Percentiles rank a stretch among this genome's conserved stretches.
Conservation (phyloP, 2,329 filamentous ascomycete species). For the Colletotrichum sp. region DNA sequence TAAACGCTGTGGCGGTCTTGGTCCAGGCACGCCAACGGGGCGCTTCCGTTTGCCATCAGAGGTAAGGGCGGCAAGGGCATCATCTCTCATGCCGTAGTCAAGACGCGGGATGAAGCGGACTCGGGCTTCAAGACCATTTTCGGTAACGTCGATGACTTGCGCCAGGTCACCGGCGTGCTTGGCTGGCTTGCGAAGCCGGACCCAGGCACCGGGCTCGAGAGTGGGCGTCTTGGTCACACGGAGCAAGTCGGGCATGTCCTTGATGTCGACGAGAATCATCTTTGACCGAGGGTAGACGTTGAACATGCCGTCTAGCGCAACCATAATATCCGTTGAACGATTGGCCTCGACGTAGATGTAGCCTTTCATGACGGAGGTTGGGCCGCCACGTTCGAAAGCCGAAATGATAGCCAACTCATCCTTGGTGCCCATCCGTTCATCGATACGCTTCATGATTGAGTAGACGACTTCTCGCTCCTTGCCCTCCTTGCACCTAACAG, state of each 20-base stretch:
- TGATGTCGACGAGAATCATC: slow-evolving; percentile 88
- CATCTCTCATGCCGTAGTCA: slow-evolving; percentile 89
- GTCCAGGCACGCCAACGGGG: slow-evolving; percentile 58
- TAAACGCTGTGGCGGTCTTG: slow-evolving; percentile 83
- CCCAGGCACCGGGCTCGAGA: slow-evolving; percentile 88
- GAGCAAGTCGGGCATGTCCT: slow-evolving; percentile 97
- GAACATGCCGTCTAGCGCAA: slow-evolving; percentile 81
- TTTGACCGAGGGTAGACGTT: slow-evolving; percentile 90
- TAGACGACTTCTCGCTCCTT: slow-evolving; percentile 94
- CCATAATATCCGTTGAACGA: slow-evolving; percentile 83
- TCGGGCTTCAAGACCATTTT: slow-evolving; percentile 87
- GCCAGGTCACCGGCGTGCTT: slow-evolving; percentile 91
- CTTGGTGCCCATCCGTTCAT: slow-evolving; percentile 79
- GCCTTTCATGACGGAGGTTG: slow-evolving; percentile 83
- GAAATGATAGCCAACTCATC: slow-evolving; percentile 85
- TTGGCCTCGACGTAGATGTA: slow-evolving; percentile 95
- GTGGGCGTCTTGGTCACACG: slow-evolving; percentile 86
- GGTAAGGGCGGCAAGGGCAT: slow-evolving; percentile 52
- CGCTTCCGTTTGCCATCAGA: slow-evolving; percentile 83
- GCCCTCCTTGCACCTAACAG: slow-evolving; percentile 88
- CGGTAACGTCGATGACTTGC: slow-evolving; percentile 89
- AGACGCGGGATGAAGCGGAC: slow-evolving; percentile 89
- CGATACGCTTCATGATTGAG: slow-evolving; percentile 85
- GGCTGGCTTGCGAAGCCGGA: slow-evolving; percentile 79
- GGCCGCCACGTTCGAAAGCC: slow-evolving; percentile 86